Percentiles rank a stretch among this genome's conserved stretches.
phyloP scores from a whole-genome alignment of 805 yeast genomes.

The Debaryomyces castellii region DNA sequence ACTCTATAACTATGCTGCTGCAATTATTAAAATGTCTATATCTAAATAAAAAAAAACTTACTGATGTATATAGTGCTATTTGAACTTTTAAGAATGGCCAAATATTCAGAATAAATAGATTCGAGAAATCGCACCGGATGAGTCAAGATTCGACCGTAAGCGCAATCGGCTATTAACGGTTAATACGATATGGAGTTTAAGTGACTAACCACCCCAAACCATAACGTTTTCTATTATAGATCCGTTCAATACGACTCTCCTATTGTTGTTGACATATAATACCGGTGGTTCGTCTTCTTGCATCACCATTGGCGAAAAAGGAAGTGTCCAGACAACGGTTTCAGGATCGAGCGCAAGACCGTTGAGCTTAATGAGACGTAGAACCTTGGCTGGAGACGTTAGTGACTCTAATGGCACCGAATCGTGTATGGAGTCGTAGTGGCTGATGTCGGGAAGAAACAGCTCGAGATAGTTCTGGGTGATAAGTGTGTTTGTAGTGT shows the following conservation, averaged over 20 bases:
- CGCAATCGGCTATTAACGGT: constrained; percentile 5
- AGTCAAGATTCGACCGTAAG: not conserved
- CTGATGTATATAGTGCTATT: not conserved
- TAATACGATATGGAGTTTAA: not conserved
- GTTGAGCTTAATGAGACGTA: constrained; percentile 31
- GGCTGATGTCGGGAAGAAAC: constrained; percentile 5
- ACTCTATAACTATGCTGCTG: not conserved
- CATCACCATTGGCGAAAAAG: constrained; percentile 14
- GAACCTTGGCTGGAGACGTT: constrained; percentile 6
- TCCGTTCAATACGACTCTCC: constrained; percentile 26
- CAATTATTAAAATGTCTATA: not conserved
- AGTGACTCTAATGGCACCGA: not conserved
- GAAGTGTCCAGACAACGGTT: constrained; percentile 29
- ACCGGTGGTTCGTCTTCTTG: constrained; percentile 7
- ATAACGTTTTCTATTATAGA: constrained; percentile 29
- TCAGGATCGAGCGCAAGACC: constrained; percentile 26
- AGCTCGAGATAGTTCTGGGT: constrained; percentile 21
- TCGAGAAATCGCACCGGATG: not conserved
- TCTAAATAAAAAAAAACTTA: not conserved
- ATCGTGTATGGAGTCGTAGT: not conserved
- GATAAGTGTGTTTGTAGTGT: constrained; percentile 34
- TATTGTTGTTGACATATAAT: constrained; percentile 18
- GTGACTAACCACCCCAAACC: constrained; percentile 20
- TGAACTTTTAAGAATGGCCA: not conserved
- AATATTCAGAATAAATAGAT: not conserved